Conservation (phyloP, 2,329 filamentous ascomycete genomes). For the Coleophoma crateriformis region DNA sequence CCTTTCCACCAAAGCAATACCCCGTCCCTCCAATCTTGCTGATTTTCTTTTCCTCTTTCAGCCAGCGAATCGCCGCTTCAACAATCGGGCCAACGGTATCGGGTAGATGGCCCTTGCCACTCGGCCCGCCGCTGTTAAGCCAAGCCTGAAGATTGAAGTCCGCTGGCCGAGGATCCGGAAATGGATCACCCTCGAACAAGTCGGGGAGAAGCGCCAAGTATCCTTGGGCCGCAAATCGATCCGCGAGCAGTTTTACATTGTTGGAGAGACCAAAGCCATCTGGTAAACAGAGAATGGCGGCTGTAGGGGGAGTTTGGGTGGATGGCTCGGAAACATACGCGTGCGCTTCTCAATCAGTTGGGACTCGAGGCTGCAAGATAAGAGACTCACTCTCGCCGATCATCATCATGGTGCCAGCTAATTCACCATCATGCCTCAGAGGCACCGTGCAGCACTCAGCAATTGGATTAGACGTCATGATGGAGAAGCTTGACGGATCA, state of each 20-base stretch:
- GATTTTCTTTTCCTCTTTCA: slow-evolving; percentile 42
- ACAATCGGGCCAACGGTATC: slow-evolving; percentile 26
- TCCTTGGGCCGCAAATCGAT: slow-evolving; percentile 66
- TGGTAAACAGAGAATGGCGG: background rate
- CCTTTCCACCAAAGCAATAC: slow-evolving; percentile 67
- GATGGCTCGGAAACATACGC: background rate
- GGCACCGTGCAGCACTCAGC: background rate
- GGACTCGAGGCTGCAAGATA: background rate
- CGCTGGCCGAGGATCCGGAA: slow-evolving; percentile 43
- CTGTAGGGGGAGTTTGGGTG: background rate
- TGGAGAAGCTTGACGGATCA: background rate
- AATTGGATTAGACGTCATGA: background rate
- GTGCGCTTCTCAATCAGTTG: background rate
- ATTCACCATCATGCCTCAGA: background rate
- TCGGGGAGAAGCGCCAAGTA: slow-evolving; percentile 51
- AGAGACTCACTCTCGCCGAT: background rate
- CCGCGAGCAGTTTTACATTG: slow-evolving; percentile 59
- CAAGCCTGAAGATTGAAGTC: background rate
- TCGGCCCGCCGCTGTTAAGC: background rate
- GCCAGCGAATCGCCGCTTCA: slow-evolving; percentile 42
- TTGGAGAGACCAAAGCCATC: background rate
- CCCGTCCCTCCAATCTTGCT: slow-evolving; percentile 53
- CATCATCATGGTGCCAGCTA: background rate
- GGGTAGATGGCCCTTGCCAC: background rate
- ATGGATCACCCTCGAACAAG: slow-evolving; percentile 58